Evolutionary conservation across 2,329 filamentous ascomycete species (phyloP), one percentile per base, ranked within the genome.

Genomic region (Hypoxylon sp.): DNA sequence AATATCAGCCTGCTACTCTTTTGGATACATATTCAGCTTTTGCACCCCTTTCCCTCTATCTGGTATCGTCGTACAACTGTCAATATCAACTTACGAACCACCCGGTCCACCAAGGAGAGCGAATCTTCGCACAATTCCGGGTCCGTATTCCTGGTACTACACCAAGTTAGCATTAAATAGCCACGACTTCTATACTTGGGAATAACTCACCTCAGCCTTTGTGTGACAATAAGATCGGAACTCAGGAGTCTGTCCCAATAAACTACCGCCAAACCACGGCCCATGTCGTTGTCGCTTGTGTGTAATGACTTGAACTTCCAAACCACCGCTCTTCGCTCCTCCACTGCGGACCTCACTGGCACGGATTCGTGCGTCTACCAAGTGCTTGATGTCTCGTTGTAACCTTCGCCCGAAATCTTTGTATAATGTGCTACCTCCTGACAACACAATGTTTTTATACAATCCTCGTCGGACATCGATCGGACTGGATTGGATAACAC

Each of bases 401-500:
- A 99, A 86, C 79, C 96, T 90, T 73, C 96, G 90, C 27, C 96
- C 96, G 82, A 99, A 99, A 82, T 99, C 94, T 83, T 98, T 98
- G 88, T 98, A 99, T 69, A 99, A 85, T 21, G 96, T 99, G 74
- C 94, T 98, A 75, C 96, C 96, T 79, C 96, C 96, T 2, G 95
- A 98, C 39, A 99, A 87, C 37, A 99, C 96, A 82, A 99, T 99
- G 83, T 99, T 99, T 89, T 99, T 99, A 89, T 99, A 99, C 39
- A 99, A 87, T 46, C 96, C 96, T 82, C 96, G 90, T 77, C 96
- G 92, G 50, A 99, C 97, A 78, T 99, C 96, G 75, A 99, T 99
- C 46, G 96, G 96, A 35, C 95, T 97, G 62, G 94, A 95, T 82
- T 99, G 96, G 75, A 99, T 99, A 71, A 98, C 96, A 62, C 92